These are phyloP conservation scores for Eimeria falciformis DNA, from an alignment of 169 alveolate species.

Conservation along the genomic window DNA sequence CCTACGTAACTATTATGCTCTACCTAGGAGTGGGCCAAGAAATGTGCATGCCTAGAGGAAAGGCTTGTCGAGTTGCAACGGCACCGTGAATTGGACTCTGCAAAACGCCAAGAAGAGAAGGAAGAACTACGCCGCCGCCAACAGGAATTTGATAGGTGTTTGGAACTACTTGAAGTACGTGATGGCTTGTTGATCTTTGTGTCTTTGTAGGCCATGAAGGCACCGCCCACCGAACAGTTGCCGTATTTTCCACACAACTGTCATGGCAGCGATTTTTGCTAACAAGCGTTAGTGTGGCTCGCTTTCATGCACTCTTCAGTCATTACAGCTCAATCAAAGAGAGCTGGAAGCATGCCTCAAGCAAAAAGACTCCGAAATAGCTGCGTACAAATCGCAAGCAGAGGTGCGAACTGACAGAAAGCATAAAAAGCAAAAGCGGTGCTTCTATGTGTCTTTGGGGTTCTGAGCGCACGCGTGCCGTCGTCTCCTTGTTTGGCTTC, in stretches of 20 bases:
- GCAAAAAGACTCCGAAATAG: conserved; percentile 50
- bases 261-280: too few relatives aligned
- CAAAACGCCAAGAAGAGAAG: conserved; percentile 29
- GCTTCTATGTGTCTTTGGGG: neutral
- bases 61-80: neutral
- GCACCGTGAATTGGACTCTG: conserved; percentile 36
- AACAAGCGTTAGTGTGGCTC: neutral
- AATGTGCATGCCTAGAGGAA: conserved; percentile 29
- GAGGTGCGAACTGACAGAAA: neutral
- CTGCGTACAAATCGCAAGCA: conserved; percentile 58
- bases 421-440: too few relatives aligned
- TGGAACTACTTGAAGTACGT: conserved; percentile 22
- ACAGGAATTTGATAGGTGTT: conserved; percentile 51
- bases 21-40: conserved; percentile 52
- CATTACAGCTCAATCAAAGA: conserved; percentile 39
- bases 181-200: too few relatives aligned
- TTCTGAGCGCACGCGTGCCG: neutral
- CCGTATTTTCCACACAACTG: too few relatives aligned
- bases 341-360: conserved; percentile 37
- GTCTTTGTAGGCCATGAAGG: too few relatives aligned
- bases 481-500: neutral
- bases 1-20: neutral
- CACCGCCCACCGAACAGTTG: too few relatives aligned
- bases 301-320: neutral
- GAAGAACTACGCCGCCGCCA: conserved; percentile 48